These are phyloP conservation scores for Nemania abortiva DNA, from an alignment of 2,329 filamentous ascomycete genomes.

Conservation along the genomic window DNA sequence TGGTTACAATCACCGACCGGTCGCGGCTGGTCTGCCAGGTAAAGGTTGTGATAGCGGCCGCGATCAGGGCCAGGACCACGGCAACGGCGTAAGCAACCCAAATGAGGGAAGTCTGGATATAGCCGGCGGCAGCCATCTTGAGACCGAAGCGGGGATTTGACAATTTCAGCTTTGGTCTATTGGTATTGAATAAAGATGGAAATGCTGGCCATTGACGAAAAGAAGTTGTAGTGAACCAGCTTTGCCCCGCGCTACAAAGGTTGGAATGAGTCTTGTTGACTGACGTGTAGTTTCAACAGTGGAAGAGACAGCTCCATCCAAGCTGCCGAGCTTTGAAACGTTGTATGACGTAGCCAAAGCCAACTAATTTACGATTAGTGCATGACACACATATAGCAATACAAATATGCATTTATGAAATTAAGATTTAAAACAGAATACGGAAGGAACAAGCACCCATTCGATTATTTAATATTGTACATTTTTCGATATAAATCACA, in stretches of 20 bases:
- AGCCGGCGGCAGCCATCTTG: slow-evolving; percentile 58
- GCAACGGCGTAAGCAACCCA: slow-evolving; percentile 94
- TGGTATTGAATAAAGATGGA: background rate
- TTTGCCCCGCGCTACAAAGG: slow-evolving; percentile 30
- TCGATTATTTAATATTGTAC: too few species aligned
- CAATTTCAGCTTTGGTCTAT: slow-evolving; percentile 2
- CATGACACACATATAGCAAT: background rate
- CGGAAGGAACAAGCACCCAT: too few species aligned
- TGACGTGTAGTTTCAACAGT: slow-evolving; percentile 9
- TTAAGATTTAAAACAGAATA: too few species aligned
- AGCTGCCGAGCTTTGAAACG: slow-evolving; percentile 17
- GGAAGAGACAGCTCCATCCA: background rate
- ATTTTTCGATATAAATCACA: too few species aligned
- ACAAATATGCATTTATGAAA: too few species aligned
- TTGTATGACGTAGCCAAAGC: slow-evolving; percentile 30
- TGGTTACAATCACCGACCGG: slow-evolving; percentile 82
- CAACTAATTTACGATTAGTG: background rate
- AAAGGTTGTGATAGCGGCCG: slow-evolving; percentile 87
- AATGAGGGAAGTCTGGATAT: slow-evolving; percentile 90
- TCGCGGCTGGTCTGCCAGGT: slow-evolving; percentile 92
- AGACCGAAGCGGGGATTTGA: background rate
- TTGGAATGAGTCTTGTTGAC: slow-evolving; percentile 35
- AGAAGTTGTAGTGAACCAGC: slow-evolving; percentile 16
- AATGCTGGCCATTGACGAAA: slow-evolving; percentile 13
- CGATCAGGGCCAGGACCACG: slow-evolving; percentile 78